Percentiles rank a stretch among this genome's conserved stretches.
Conservation (phyloP, 805 yeast genomes). For the Naumovozyma baii region DNA sequence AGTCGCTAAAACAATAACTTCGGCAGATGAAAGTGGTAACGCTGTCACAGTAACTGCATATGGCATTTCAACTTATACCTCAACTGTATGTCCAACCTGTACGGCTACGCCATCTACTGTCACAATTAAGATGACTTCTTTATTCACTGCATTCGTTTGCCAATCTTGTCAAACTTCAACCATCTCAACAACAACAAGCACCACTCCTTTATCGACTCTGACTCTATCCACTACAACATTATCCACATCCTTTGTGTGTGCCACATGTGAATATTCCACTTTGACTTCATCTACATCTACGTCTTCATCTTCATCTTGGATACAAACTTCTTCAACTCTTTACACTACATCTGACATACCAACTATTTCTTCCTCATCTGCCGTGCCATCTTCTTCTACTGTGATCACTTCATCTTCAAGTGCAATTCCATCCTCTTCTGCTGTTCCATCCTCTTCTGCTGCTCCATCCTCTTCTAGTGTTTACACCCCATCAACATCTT, state of each 20-base stretch:
- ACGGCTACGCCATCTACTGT: slow-evolving; percentile 1
- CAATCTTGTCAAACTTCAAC: not conserved
- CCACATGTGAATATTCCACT: slow-evolving; percentile 2
- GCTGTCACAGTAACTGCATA: slow-evolving; percentile 4
- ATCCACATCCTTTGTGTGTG: slow-evolving; percentile 3
- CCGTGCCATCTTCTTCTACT: not conserved
- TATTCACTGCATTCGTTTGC: not conserved
- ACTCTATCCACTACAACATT: not conserved
- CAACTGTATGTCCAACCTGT: slow-evolving; percentile 9
- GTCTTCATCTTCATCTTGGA: not conserved
- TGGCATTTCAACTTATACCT: slow-evolving; percentile 6
- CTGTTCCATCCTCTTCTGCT: not conserved
- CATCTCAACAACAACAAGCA: slow-evolving; percentile 5
- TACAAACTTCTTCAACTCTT: not conserved
- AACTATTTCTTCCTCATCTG: not conserved
- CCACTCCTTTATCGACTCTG: not conserved
- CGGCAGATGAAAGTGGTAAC: slow-evolving; percentile 4
- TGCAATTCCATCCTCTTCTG: not conserved
- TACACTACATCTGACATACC: not conserved
- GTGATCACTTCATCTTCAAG: not conserved
- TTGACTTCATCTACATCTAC: not conserved
- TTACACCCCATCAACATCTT: not conserved
- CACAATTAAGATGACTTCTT: not conserved
- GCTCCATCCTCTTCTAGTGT: not conserved
- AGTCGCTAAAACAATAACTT: slow-evolving; percentile 1